Evolutionary conservation across 495 filamentous ascomycete genomes (phyloP).

Genomic region (Penicillium salamii): DNA sequence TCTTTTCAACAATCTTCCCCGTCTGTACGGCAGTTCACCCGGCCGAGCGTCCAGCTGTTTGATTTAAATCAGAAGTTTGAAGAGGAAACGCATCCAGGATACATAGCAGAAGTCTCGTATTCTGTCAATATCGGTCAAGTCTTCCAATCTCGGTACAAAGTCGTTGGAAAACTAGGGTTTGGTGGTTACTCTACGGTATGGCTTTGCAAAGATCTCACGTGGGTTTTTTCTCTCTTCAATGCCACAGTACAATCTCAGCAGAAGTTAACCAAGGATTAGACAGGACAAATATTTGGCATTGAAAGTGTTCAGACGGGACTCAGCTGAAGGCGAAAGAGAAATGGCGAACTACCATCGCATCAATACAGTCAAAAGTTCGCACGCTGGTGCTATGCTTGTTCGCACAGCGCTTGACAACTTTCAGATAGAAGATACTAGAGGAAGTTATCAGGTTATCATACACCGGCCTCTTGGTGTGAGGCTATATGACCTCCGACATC

Average conservation of each 20-base stretch:
- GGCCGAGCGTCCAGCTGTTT: background rate
- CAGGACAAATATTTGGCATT: slow-evolving; percentile 18
- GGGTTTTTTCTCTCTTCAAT: slow-evolving; percentile 17
- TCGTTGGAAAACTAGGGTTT: slow-evolving; percentile 53
- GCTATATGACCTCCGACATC: slow-evolving; percentile 16
- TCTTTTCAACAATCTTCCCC: background rate
- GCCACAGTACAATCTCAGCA: too few species aligned
- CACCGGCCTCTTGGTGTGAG: slow-evolving; percentile 26
- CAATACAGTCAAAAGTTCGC: background rate
- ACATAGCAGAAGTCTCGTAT: background rate
- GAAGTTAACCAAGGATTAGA: slow-evolving; percentile 1
- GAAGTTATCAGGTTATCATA: slow-evolving; percentile 26
- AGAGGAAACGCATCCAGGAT: background rate
- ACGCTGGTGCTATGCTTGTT: slow-evolving; percentile 17
- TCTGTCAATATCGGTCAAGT: slow-evolving; percentile 48
- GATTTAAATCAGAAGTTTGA: background rate
- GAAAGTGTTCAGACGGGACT: slow-evolving; percentile 17
- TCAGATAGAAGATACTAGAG: slow-evolving; percentile 13
- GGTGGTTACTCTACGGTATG: slow-evolving; percentile 51
- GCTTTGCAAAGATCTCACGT: slow-evolving; percentile 49
- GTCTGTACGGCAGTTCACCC: background rate
- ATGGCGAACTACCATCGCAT: slow-evolving; percentile 12
- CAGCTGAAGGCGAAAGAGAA: slow-evolving; percentile 13
- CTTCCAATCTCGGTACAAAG: slow-evolving; percentile 46
- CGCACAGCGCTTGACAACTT: slow-evolving; percentile 17